These are phyloP conservation scores for Talaromyces sp. DNA, from an alignment of 2,329 filamentous ascomycete genomes.

Conservation along the genomic window DNA sequence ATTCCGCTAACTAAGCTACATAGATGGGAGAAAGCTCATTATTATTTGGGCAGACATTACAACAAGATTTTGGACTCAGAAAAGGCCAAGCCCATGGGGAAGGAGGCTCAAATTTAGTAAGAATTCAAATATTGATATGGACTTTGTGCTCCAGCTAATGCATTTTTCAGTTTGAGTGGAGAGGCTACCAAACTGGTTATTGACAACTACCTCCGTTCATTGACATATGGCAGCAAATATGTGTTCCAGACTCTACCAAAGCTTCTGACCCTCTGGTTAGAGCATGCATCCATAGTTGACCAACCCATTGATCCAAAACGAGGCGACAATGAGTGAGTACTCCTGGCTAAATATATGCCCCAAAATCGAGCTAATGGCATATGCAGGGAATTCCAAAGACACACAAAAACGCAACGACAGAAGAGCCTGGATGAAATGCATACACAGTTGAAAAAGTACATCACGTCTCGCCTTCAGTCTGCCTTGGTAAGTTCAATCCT, in stretches of 20 bases:
- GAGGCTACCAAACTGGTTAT: slow-evolving; percentile 87
- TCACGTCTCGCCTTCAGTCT: slow-evolving; percentile 53
- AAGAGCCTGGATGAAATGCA: slow-evolving; percentile 72
- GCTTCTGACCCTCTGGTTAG: slow-evolving; percentile 90
- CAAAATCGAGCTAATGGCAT: slow-evolving; percentile 7
- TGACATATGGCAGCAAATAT: slow-evolving; percentile 90
- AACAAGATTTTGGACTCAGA: slow-evolving; percentile 93
- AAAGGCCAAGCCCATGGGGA: slow-evolving; percentile 72
- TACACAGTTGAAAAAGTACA: slow-evolving; percentile 76
- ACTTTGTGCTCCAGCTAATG: slow-evolving; percentile 17
- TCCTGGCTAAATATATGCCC: background rate
- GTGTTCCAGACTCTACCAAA: slow-evolving; percentile 93
- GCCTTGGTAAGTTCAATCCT: slow-evolving; percentile 40
- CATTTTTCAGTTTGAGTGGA: slow-evolving; percentile 63
- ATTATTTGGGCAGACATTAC: slow-evolving; percentile 95
- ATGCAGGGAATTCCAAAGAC: slow-evolving; percentile 49
- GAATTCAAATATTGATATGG: slow-evolving; percentile 10
- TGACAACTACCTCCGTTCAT: slow-evolving; percentile 86
- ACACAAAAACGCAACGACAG: slow-evolving; percentile 56
- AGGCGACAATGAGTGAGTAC: slow-evolving; percentile 48
- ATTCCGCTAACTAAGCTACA: background rate
- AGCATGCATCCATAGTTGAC: slow-evolving; percentile 77
- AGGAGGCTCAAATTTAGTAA: slow-evolving; percentile 72
- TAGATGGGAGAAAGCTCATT: slow-evolving; percentile 95
- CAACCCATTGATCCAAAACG: slow-evolving; percentile 57